Conservation (phyloP, 2,329 filamentous ascomycete genomes). For the Neocucurbitaria cava region DNA sequence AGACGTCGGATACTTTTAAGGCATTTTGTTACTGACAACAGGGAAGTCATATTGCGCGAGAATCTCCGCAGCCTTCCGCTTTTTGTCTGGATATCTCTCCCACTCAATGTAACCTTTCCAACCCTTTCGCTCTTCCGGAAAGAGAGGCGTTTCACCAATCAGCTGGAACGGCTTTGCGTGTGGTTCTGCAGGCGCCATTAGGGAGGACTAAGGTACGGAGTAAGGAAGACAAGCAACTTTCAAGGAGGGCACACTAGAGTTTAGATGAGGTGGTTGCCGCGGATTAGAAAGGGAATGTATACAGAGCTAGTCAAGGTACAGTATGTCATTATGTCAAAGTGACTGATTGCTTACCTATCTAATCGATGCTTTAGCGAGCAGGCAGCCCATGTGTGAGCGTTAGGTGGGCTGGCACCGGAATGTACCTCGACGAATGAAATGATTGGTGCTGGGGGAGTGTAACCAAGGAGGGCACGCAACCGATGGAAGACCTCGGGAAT, state of each 20-base stretch:
- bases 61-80: constrained; percentile 64
- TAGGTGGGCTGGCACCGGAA: background rate
- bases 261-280: background rate
- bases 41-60: constrained; percentile 61
- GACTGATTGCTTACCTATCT: constrained; percentile 9
- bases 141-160: constrained; percentile 40
- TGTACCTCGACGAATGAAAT: constrained; percentile 5
- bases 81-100: constrained; percentile 68
- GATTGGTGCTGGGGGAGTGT: background rate
- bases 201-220: constrained; percentile 1
- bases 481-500: constrained; percentile 9
- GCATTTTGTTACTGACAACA: constrained; percentile 24
- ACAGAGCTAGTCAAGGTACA: constrained; percentile 1
- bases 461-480: background rate
- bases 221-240: background rate
- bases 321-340: constrained; percentile 18
- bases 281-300: background rate
- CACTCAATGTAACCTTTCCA: constrained; percentile 64
- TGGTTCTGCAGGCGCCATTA: constrained; percentile 44
- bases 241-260: background rate
- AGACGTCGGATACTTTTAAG: background rate
- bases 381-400: constrained; percentile 4
- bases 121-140: constrained; percentile 54
- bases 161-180: constrained; percentile 36
- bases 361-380: constrained; percentile 1